phyloP scores from a whole-genome alignment of 768 basidiomycete species.

The Piloderma croceum region DNA sequence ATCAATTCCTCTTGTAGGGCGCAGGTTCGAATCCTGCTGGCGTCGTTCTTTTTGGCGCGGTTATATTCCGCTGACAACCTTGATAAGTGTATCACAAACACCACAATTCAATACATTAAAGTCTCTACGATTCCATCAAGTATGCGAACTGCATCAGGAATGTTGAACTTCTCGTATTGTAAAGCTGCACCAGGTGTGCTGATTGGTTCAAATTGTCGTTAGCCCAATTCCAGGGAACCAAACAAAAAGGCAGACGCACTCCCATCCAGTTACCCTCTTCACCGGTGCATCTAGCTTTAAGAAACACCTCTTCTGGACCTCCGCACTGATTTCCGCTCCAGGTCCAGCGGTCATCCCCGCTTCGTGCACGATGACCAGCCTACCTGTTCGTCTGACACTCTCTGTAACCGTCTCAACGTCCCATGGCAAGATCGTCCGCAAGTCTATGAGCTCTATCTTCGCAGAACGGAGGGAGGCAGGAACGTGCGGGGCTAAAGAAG shows the following conservation, averaged over 20 bases:
- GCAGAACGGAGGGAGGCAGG: constrained; percentile 61
- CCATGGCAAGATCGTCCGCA: constrained; percentile 87
- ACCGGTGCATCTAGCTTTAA: constrained; percentile 85
- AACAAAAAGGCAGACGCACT: constrained; percentile 52
- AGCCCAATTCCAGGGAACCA: too few relatives aligned
- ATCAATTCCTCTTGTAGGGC: constrained; percentile 30
- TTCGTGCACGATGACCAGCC: constrained; percentile 88
- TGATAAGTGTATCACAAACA: background rate
- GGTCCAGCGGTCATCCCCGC: constrained; percentile 83
- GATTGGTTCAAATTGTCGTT: too few relatives aligned
- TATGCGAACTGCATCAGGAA: constrained; percentile 81
- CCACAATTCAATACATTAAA: constrained; percentile 49
- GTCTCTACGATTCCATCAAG: constrained; percentile 83
- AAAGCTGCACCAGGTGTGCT: constrained; percentile 80
- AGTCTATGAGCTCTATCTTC: constrained; percentile 83
- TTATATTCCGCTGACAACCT: background rate
- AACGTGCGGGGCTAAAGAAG: constrained; percentile 55
- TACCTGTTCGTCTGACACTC: constrained; percentile 79
- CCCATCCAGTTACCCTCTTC: constrained; percentile 85
- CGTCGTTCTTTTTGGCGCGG: constrained; percentile 15
- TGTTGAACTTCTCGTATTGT: constrained; percentile 88
- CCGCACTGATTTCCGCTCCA: constrained; percentile 89
- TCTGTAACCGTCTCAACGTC: constrained; percentile 75
- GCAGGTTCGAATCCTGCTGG: constrained; percentile 36
- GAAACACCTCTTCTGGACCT: constrained; percentile 85